Conservation (phyloP, 345 rosid species). For the Salix udensis region DNA sequence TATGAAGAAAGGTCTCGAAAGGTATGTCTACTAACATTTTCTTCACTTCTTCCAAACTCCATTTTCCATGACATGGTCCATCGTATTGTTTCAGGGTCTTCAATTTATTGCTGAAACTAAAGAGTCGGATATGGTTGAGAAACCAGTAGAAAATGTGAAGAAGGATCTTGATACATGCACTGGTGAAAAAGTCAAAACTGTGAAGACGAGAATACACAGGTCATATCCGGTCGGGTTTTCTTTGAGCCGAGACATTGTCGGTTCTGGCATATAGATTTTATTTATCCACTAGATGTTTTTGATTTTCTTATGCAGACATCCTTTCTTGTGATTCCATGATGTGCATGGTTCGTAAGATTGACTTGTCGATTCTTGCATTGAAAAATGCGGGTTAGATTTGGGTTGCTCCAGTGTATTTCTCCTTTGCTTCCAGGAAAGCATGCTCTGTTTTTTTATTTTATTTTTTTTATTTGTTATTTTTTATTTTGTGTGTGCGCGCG, state of each 20-base stretch:
- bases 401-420: slow-evolving; percentile 1
- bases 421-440: background rate
- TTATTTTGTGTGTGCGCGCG: too few relatives aligned
- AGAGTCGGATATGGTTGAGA: slow-evolving; percentile 24
- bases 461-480: too few relatives aligned
- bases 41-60: background rate
- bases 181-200: slow-evolving; percentile 21
- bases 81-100: slow-evolving; percentile 60
- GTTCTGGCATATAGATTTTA: background rate
- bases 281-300: background rate
- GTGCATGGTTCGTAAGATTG: background rate
- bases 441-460: background rate
- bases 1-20: slow-evolving; percentile 43
- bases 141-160: slow-evolving; percentile 20
- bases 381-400: background rate
- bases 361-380: background rate
- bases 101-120: slow-evolving; percentile 57
- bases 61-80: background rate
- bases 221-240: slow-evolving; percentile 65
- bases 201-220: slow-evolving; percentile 59
- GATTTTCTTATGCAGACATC: background rate
- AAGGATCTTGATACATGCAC: slow-evolving; percentile 20
- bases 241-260: slow-evolving; percentile 38
- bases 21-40: slow-evolving; percentile 23
- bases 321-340: background rate